Conservation (phyloP, 108 stramenopile genomes). For the Nitzschia palea region DNA sequence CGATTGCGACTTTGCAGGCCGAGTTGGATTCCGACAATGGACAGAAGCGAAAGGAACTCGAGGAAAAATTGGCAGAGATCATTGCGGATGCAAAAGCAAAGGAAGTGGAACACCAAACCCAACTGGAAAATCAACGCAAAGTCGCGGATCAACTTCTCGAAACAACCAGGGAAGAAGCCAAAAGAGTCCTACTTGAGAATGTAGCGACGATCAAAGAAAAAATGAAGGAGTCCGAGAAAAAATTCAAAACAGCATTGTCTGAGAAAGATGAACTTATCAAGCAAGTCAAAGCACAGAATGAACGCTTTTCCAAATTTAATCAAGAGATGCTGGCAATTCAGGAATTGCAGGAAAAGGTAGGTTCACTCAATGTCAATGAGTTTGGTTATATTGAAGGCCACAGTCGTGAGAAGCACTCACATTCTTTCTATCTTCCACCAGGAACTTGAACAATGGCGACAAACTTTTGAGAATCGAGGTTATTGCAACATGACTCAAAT, state of each 20-base stretch:
- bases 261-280: slow-evolving; percentile 17
- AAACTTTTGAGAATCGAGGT: slow-evolving; percentile 1
- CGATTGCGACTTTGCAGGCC: slow-evolving; percentile 2
- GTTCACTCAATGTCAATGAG: neutral
- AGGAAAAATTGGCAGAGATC: slow-evolving; percentile 10
- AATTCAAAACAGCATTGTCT: slow-evolving; percentile 1
- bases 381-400: neutral
- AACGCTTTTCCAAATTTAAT: slow-evolving; percentile 5
- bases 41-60: slow-evolving; percentile 10
- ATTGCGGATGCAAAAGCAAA: neutral
- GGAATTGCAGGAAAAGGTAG: neutral
- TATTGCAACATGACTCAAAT: slow-evolving; percentile 38
- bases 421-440: neutral
- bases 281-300: slow-evolving; percentile 5
- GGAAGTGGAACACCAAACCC: neutral
- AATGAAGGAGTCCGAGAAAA: neutral
- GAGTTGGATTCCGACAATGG: slow-evolving; percentile 10
- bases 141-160: slow-evolving; percentile 3
- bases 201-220: slow-evolving; percentile 7
- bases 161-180: slow-evolving; percentile 27
- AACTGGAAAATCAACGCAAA: slow-evolving; percentile 3
- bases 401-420: neutral
- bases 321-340: slow-evolving; percentile 8
- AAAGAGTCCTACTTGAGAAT: slow-evolving; percentile 10
- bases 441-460: slow-evolving; percentile 23